These are phyloP conservation scores for Syzygium aqueum DNA, from an alignment of 345 rosid species.

Conservation along the genomic window DNA sequence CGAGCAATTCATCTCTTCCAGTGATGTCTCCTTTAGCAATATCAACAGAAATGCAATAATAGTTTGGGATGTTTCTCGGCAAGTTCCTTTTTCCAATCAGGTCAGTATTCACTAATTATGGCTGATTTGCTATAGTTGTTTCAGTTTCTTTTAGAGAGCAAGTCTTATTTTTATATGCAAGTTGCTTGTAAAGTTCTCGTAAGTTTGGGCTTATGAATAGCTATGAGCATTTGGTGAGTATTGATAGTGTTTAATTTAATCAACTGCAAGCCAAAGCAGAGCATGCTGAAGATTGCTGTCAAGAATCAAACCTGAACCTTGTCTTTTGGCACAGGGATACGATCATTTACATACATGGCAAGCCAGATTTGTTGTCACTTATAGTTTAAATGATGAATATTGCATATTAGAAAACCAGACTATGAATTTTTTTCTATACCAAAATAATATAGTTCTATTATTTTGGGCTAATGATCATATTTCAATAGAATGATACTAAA, in stretches of 20 bases:
- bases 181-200: neutral
- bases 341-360: neutral
- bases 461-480: neutral
- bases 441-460: neutral
- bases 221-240: neutral
- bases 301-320: neutral
- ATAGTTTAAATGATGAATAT: neutral
- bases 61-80: slow-evolving; percentile 67
- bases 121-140: neutral
- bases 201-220: neutral
- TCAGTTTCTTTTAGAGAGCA: neutral
- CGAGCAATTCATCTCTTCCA: slow-evolving; percentile 65
- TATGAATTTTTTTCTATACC: neutral
- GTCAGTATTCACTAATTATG: slow-evolving; percentile 20
- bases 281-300: neutral
- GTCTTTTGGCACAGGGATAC: neutral
- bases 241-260: neutral
- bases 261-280: neutral
- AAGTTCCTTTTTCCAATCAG: slow-evolving; percentile 85
- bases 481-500: neutral
- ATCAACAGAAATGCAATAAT: slow-evolving; percentile 69
- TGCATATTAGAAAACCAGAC: neutral
- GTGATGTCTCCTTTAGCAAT: slow-evolving; percentile 66
- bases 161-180: neutral
- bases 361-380: neutral